Percentiles rank a stretch among this genome's conserved stretches.
phyloP scores from a whole-genome alignment of 805 yeast species.

The Metschnikowia chrysomelidarum region DNA sequence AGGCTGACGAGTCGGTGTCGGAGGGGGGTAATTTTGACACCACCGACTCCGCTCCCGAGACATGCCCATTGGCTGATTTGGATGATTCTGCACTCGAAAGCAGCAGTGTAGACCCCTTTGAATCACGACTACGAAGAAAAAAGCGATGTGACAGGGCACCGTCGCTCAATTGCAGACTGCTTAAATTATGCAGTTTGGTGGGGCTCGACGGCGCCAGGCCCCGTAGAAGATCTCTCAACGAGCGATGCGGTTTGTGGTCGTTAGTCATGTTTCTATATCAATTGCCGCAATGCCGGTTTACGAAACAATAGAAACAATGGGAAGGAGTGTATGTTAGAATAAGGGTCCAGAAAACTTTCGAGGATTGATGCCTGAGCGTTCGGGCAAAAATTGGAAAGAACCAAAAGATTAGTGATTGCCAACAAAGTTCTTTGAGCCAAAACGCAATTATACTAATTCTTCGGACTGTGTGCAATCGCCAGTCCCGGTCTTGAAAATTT shows the following conservation, averaged over 20 bases:
- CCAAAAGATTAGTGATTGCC: too few species aligned
- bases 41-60: conserved; percentile 7
- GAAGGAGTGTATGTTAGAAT: too few species aligned
- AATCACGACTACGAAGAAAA: conserved; percentile 24
- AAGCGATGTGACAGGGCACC: conserved; percentile 21
- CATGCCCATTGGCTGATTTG: conserved; percentile 14
- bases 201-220: conserved; percentile 11
- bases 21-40: conserved; percentile 4
- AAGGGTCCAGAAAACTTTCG: too few species aligned
- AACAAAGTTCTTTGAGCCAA: too few species aligned
- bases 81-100: conserved; percentile 25
- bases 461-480: too few species aligned
- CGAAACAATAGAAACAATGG: too few species aligned
- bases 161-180: conserved; percentile 5
- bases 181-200: conserved; percentile 5
- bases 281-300: too few species aligned
- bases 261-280: conserved; percentile 9
- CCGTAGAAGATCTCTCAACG: conserved; percentile 14
- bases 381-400: too few species aligned
- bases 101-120: conserved; percentile 26
- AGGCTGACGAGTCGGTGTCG: conserved; percentile 12
- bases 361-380: too few species aligned
- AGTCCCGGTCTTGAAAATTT: too few species aligned
- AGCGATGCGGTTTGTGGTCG: conserved; percentile 17
- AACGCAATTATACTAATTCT: too few species aligned